Evolutionary conservation across 768 basidiomycete genomes (phyloP), one percentile per base, ranked within the genome.

Genomic region (Lepiota brunneoincarnata): DNA sequence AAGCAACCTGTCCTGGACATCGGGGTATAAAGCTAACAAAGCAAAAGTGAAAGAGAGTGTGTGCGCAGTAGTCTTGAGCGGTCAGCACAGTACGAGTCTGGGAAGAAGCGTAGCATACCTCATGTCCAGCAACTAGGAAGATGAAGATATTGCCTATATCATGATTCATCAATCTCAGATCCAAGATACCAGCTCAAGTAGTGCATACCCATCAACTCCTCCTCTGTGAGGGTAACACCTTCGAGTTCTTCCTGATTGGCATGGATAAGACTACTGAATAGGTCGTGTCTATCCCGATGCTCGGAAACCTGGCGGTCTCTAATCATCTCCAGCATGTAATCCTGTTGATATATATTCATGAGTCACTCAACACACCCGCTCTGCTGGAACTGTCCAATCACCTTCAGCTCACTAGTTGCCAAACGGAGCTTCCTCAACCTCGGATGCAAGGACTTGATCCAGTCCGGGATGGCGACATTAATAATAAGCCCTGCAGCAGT

Each of bases 71-170:
- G 67, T 71, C 72, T 76, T 62, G 39, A 17, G 7, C 40, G 36
- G 20, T 37, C 7, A 31, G 31, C 7, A 31, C n/a, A 17, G 26
- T 17, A 31, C 20, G 41, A 23, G 37, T 12, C 15, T n/a, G 1
- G 6, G 20, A 11, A 1, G 39, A 31, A 21, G 18, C 4, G 7
- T 7, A 11, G 20, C 61, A 15, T 53, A 80, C 80, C 69, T 83
- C 83, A 54, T 84, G 81, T 9, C 84, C 83, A 21, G 84, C 85
- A 18, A 87, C 62, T 14, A 85, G 59, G 56, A 77, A 79, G 17
- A 77, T 72, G 48, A 74, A 79, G 15, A 77, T 71, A 61, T 79
- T 79, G 17, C 73, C 76, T 72, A 11, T 24, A 35, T 35, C 21
- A 24, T 49, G 12, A 34, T 26, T 55, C 28, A 40, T 1, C 23